Evolutionary conservation across 306 rosid genomes (phyloP), one percentile per base, ranked within the genome.

Genomic region (Carpinus viminea): DNA sequence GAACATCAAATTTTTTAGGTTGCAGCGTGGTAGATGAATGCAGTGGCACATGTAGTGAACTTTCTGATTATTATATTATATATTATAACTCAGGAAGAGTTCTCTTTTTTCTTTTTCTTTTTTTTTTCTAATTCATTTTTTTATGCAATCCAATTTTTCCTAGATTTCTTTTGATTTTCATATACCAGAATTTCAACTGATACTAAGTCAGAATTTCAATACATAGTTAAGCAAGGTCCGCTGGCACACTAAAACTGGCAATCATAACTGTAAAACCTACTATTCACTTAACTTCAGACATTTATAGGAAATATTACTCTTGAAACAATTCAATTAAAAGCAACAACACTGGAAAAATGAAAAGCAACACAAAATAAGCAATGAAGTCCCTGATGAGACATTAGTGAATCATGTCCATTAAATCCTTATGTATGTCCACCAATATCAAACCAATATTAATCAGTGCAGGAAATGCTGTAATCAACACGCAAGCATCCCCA

Each of bases 321-420:
- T 59, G 36, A 21, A 64, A 31, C 34, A 64, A 15, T 17, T 64
- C 70, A 34, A 64, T 34, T 38, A 3, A 28, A 64, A 34, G 45
- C 70, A 64, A 31, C 12, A 16, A 34, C 20, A 59, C 38, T 5
- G 21, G 45, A 17, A 34, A 62, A 64, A 15, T 16, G 70, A 34
- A 64, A 62, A 36, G 70, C 70, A 64, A 64, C 43, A 62, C 69
- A 62, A 13, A 7, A 62, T 31, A 31, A 62, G 45, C 43, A 34
- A 31, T 31, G 46, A 16, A 64, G 47, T 34, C 20, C 70, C 43
- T 0, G 43, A 17, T 8, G 24, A 34, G 46, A 18, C 47, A 64
- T 52, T 12, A 1, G 65, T 21, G 34, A 59, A 59, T 59, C 15
- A 59, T 24, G 36, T 24, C 28, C 28, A 59, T 11, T 8, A 28